These are phyloP conservation scores for Melocanna baccifera DNA, from an alignment of 176 grass and related monocot genomes.

Conservation along the genomic window DNA sequence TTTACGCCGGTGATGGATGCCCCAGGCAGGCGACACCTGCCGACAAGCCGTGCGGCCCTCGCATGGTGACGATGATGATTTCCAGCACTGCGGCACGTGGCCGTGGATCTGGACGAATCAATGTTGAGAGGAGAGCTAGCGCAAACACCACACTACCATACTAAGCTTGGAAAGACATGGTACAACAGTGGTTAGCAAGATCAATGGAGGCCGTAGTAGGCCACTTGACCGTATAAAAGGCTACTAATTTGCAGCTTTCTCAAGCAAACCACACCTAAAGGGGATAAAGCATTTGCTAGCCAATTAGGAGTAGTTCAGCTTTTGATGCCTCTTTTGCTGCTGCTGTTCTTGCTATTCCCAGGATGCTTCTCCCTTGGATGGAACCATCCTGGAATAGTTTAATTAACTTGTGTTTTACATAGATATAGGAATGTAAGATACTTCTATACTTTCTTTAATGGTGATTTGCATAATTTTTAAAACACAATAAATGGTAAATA, in stretches of 20 bases:
- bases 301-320: conserved; percentile 38
- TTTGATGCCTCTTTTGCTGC: conserved; percentile 45
- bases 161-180: not conserved
- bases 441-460: too few relatives aligned
- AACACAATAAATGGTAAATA: too few relatives aligned
- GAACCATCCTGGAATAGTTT: conserved; percentile 37
- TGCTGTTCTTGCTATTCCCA: conserved; percentile 14
- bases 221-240: conserved; percentile 17
- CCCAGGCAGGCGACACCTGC: conserved; percentile 56
- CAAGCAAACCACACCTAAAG: conserved; percentile 27
- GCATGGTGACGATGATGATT: conserved; percentile 57
- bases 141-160: not conserved
- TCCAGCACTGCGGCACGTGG: conserved; percentile 62
- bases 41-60: conserved; percentile 56
- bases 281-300: conserved; percentile 15
- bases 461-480: too few relatives aligned
- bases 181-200: not conserved
- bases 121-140: conserved; percentile 27
- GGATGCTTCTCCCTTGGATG: conserved; percentile 40
- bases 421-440: too few relatives aligned
- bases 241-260: conserved; percentile 28
- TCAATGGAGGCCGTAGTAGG: not conserved
- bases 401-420: not conserved
- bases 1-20: conserved; percentile 36
- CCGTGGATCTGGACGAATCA: conserved; percentile 45